Evolutionary conservation across 306 rosid genomes (phyloP), one percentile per base, ranked within the genome.

Genomic region (Prunus padus): DNA sequence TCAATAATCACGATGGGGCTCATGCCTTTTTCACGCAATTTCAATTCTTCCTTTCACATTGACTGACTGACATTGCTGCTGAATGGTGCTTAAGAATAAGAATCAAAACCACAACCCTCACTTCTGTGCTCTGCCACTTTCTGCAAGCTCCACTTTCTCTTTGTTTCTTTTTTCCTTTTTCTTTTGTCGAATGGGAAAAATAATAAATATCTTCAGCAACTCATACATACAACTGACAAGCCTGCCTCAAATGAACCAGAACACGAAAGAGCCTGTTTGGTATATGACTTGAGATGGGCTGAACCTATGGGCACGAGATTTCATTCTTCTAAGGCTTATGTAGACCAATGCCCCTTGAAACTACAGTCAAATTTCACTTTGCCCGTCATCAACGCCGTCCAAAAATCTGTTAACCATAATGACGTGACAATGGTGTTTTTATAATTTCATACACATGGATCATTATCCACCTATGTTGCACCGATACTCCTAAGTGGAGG

Each of bases 311-410:
- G 9, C n/a, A 19, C 23, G 20, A 51, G 0, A 18, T 51, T 51
- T 47, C 52, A 47, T 13, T 47, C 4, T 5, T 31, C 37, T 5
- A 31, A 31, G 37, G 7, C 1, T 47, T 47, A 13, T 37, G 6
- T 47, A 47, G 1, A 15, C 4, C 5, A 13, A 47, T 11, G 0
- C 18, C 0, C 1, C 2, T 47, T 47, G 0, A 47, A 13, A 47
- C 1, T 33, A 33, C 0, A 1, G 0, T 1, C 8, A 33, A 37
- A 37, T 37, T 2, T 37, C 42, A 1, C 42, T 7, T 37, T 37
- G 1, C 0, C 0, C 0, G 2, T 7, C 2, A 2, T 33, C 42
- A 33, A 33, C 2, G 5, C 0, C 0, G 8, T 5, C 0, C 2
- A 37, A 37, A 37, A 37, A 37, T 37, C 0, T 1, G 0, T 37